Conservation (phyloP, 345 rosid species). For the Populus euphratica region DNA sequence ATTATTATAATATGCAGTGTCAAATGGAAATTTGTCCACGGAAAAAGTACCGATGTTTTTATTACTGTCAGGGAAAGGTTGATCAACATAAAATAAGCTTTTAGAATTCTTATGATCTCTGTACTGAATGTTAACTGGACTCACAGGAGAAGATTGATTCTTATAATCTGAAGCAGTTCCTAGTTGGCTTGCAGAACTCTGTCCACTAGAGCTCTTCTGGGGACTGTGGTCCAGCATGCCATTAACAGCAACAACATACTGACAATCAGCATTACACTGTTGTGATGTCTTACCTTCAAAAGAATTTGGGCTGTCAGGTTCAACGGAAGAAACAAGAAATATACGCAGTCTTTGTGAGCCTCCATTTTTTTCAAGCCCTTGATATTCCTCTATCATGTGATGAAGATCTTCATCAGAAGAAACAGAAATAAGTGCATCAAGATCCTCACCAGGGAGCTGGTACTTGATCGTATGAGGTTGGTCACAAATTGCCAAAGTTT, state of each 20-base stretch:
- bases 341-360: conserved; percentile 71
- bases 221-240: conserved; percentile 55
- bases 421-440: conserved; percentile 80
- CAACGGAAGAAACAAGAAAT: conserved; percentile 58
- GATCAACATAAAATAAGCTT: conserved; percentile 18
- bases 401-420: conserved; percentile 80
- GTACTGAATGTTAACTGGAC: conserved; percentile 40
- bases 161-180: conserved; percentile 50
- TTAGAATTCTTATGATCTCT: conserved; percentile 27
- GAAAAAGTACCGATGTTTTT: conserved; percentile 20
- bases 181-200: conserved; percentile 42
- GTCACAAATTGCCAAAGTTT: conserved; percentile 58
- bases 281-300: conserved; percentile 40
- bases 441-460: conserved; percentile 94
- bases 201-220: conserved; percentile 47
- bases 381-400: conserved; percentile 78
- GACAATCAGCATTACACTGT: conserved; percentile 47
- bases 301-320: conserved; percentile 52
- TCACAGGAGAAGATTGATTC: conserved; percentile 44
- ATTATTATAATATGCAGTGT: conserved; percentile 33
- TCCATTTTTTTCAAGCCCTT: conserved; percentile 53
- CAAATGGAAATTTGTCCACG: conserved; percentile 23
- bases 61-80: conserved; percentile 15
- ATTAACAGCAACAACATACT: conserved; percentile 67
- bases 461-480: conserved; percentile 77